phyloP scores from a whole-genome alignment of 1,284 basidiomycete species.

The Pseudozyma hubeiensis region DNA sequence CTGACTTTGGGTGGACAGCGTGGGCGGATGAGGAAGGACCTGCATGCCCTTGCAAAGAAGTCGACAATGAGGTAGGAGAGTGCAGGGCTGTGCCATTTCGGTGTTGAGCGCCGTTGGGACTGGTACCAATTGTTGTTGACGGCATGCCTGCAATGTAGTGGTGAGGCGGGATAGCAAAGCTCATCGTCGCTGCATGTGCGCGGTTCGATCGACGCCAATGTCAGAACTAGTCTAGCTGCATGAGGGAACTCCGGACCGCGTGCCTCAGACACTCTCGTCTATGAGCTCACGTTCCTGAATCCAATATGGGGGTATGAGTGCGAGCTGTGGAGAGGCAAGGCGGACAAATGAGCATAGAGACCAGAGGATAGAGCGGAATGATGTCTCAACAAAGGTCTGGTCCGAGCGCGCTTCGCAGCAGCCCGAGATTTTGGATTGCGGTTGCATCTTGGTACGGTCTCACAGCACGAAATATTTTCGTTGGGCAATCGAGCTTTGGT shows the following conservation, averaged over 20 bases:
- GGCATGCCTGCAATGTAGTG: slow-evolving; percentile 11
- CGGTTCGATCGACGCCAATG: neutral
- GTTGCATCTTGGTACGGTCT: too few species aligned
- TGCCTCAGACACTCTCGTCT: too few species aligned
- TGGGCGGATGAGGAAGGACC: slow-evolving; percentile 16
- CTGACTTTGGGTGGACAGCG: slow-evolving; percentile 20
- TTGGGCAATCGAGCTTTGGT: too few species aligned
- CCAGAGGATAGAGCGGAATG: too few species aligned
- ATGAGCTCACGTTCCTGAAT: too few species aligned
- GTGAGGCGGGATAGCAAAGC: slow-evolving; percentile 30
- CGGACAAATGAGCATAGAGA: too few species aligned
- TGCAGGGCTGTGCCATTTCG: slow-evolving; percentile 8
- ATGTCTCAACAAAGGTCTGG: too few species aligned
- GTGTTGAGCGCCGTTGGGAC: slow-evolving; percentile 16
- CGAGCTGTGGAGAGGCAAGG: too few species aligned
- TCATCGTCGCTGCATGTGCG: slow-evolving; percentile 16
- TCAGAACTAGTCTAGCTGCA: slow-evolving; percentile 4
- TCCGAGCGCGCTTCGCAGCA: too few species aligned
- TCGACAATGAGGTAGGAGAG: slow-evolving; percentile 14
- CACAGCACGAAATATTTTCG: too few species aligned
- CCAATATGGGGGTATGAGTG: too few species aligned
- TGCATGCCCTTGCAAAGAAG: slow-evolving; percentile 30
- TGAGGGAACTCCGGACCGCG: neutral
- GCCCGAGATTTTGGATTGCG: too few species aligned
- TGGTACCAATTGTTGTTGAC: slow-evolving; percentile 1